phyloP scores from a whole-genome alignment of 2,329 filamentous ascomycete species.

The Ophiosphaerella korrae region DNA sequence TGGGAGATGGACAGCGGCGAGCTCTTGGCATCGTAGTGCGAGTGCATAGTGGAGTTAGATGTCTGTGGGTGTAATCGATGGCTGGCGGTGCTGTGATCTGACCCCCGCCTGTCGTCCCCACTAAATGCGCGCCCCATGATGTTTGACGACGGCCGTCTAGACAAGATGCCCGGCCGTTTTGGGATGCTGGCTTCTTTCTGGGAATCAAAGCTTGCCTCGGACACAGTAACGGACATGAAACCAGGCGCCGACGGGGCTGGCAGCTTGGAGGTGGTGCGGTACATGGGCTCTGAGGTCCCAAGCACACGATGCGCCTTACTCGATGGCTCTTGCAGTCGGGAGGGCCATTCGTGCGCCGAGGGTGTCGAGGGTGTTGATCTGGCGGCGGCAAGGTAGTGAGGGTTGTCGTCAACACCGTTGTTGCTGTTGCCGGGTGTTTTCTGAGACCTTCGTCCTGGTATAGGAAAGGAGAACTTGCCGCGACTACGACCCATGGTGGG shows the following conservation, averaged over 20 bases:
- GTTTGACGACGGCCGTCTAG: conserved; percentile 43
- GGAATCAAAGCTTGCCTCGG: conserved; percentile 36
- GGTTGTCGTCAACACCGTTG: conserved; percentile 15
- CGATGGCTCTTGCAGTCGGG: conserved; percentile 28
- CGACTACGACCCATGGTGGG: conserved; percentile 36
- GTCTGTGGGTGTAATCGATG: conserved; percentile 35
- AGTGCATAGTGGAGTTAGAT: conserved; percentile 49
- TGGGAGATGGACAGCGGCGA: conserved; percentile 51
- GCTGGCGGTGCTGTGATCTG: conserved; percentile 37
- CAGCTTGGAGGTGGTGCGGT: conserved; percentile 30
- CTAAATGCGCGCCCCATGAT: conserved; percentile 32
- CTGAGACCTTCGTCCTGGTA: conserved; percentile 39
- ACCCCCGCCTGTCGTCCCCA: conserved; percentile 28
- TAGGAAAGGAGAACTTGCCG: conserved; percentile 46
- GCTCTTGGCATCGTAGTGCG: conserved; percentile 50
- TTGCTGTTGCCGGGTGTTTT: conserved; percentile 14
- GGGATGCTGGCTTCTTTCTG: conserved; percentile 24
- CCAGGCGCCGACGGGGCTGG: conserved; percentile 33
- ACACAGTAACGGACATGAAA: conserved; percentile 40
- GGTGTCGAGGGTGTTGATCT: conserved; percentile 25
- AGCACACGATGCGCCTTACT: conserved; percentile 47
- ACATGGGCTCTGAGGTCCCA: conserved; percentile 40
- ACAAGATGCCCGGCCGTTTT: conserved; percentile 23
- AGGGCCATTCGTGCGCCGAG: conserved; percentile 28
- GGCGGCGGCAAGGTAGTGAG: neutral